Conservation (phyloP, 305 asterid species). For the Fraxinus sp. region DNA sequence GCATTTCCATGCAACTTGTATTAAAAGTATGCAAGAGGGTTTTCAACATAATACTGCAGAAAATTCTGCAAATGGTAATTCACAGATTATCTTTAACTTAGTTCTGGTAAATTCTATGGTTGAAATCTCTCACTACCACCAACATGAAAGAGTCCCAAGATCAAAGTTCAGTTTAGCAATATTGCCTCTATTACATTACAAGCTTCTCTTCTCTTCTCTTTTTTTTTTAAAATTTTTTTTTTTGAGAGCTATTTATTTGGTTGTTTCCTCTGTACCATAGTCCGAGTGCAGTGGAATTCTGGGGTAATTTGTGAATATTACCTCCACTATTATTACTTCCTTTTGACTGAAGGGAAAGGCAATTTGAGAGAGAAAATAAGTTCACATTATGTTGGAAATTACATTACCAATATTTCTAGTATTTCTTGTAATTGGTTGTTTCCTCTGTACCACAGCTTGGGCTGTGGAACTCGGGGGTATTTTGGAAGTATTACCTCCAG, state of each 20-base stretch:
- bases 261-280: constrained; percentile 3
- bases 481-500: neutral
- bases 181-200: neutral
- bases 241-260: neutral
- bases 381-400: neutral
- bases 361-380: neutral
- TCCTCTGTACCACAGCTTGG: neutral
- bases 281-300: neutral
- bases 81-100: neutral
- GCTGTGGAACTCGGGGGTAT: neutral
- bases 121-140: neutral
- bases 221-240: too few species aligned
- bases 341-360: neutral
- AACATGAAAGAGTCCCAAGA: neutral
- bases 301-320: neutral
- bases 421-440: constrained; percentile 1
- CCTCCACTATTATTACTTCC: constrained; percentile 3
- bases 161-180: neutral
- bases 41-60: neutral
- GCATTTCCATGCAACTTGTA: neutral
- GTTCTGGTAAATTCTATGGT: neutral
- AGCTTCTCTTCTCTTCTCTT: neutral
- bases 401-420: neutral
- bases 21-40: neutral
- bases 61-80: neutral